Base-by-base conservation (phyloP, 352 stramenopile genomes). In the Blastocystis sp. region DNA sequence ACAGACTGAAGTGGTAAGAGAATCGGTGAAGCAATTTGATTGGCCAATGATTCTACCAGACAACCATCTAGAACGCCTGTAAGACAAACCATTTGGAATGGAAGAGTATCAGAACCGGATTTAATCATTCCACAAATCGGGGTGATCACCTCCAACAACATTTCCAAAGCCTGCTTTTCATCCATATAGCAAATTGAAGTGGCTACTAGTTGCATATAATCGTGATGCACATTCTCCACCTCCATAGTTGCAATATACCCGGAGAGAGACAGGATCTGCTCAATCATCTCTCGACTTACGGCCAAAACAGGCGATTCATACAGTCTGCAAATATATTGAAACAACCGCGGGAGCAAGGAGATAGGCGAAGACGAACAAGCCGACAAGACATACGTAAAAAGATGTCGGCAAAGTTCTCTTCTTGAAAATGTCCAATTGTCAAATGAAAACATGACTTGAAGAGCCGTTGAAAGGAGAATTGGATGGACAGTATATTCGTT, bases 401-500 rank as follows among this genome's bases (percentile, higher is more conserved):
- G 51, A 48, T 37, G 15, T 24, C 42, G 15, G 33, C 73, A 84
- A 1, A 54, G 68, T 1, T 66, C 73, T n/a, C 42, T 17, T 9
- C 73, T 33, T 35, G 73, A 84, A 64, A 84, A 84, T 0, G 73
- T 84, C 73, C 73, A 84, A 35, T 84, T 66, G 51, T 84, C 73
- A 42, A 84, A 84, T 22, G 42, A 33, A 56, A 68, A 84, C 30
- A 84, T 54, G 15, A 84, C 27, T 42, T 84, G 73, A 54, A 84
- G 27, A 11, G 17, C 51, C 9, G 73, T 60, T 35, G 59, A 53
- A 19, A 84, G 30, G 7, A 84, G n/a, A 33, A 42, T 37, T 13
- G 24, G 42, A n/a, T 84, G 58, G 11, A 22, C 9, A 0, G 73
- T n/a, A 35, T 56, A 60, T 22, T 24, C 7, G 7, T 15, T 35